Conservation (phyloP, 2,329 filamentous ascomycete genomes). For the Plectosphaerella plurivora region DNA sequence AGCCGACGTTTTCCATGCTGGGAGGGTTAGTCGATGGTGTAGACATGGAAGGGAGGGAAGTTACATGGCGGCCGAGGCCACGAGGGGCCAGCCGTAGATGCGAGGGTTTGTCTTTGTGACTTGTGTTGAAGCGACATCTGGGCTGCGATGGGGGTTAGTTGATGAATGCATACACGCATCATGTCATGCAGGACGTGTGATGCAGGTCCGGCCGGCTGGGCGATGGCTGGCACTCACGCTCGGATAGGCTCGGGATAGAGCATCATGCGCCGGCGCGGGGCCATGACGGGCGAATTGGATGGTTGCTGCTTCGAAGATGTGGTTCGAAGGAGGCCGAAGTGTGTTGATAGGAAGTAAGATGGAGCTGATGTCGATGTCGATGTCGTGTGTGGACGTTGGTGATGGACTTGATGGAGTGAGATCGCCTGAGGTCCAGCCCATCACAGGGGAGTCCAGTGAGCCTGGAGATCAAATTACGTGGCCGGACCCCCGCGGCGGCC, state of each 20-base stretch:
- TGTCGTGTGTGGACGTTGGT: background rate
- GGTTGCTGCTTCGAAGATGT: background rate
- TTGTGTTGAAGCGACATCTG: background rate
- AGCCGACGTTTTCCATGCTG: constrained; percentile 50
- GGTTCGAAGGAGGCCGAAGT: background rate
- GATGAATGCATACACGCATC: too few species aligned
- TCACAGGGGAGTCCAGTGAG: background rate
- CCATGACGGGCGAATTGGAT: too few species aligned
- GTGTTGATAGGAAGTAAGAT: background rate
- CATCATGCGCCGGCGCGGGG: background rate
- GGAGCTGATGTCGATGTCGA: background rate
- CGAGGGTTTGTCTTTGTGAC: constrained; percentile 23
- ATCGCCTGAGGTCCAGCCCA: background rate
- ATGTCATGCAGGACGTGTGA: background rate
- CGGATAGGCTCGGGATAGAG: constrained; percentile 1
- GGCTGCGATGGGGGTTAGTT: background rate
- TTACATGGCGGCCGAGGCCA: constrained; percentile 51
- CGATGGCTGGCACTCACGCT: background rate
- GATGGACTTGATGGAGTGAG: background rate
- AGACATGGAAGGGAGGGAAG: background rate
- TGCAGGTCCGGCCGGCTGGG: background rate
- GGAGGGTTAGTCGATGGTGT: background rate
- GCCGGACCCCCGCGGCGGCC: background rate
- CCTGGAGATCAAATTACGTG: background rate
- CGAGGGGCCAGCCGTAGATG: constrained; percentile 39